phyloP scores from a whole-genome alignment of 495 filamentous ascomycete genomes.

The Aspergillus nanangensis region DNA sequence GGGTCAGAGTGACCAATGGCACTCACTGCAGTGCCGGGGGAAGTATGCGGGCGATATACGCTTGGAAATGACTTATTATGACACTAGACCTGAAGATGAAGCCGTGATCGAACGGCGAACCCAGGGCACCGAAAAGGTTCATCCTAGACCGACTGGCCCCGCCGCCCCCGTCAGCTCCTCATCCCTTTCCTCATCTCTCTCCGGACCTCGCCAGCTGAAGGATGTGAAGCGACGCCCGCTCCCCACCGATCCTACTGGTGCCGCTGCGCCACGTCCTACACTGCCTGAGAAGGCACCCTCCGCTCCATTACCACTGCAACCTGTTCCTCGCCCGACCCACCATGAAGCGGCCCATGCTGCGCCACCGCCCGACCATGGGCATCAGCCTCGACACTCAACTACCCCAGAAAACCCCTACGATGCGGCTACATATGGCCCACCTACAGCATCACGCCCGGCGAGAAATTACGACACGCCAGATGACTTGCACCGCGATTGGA shows the following conservation, averaged over 20 bases:
- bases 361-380: slow-evolving; percentile 11
- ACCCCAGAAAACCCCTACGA: slow-evolving; percentile 21
- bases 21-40: slow-evolving; percentile 75
- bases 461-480: slow-evolving; percentile 28
- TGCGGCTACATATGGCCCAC: slow-evolving; percentile 13
- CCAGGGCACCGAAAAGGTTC: slow-evolving; percentile 33
- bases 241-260: slow-evolving; percentile 63
- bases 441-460: slow-evolving; percentile 13
- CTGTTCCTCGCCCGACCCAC: slow-evolving; percentile 19
- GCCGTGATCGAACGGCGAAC: slow-evolving; percentile 52
- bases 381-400: slow-evolving; percentile 15
- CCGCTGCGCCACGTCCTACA: slow-evolving; percentile 18
- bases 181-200: slow-evolving; percentile 35
- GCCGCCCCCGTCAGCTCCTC: slow-evolving; percentile 15
- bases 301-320: slow-evolving; percentile 15
- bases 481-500: slow-evolving; percentile 28
- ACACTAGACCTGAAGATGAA: slow-evolving; percentile 75
- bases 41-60: slow-evolving; percentile 94
- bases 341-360: slow-evolving; percentile 19
- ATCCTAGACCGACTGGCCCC: slow-evolving; percentile 18
- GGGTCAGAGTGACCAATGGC: slow-evolving; percentile 91
- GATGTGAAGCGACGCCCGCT: slow-evolving; percentile 74
- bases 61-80: slow-evolving; percentile 95
- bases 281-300: slow-evolving; percentile 23
- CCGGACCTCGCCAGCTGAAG: slow-evolving; percentile 56